phyloP scores from a whole-genome alignment of 345 rosid species.

The Microthlaspi erraticum region DNA sequence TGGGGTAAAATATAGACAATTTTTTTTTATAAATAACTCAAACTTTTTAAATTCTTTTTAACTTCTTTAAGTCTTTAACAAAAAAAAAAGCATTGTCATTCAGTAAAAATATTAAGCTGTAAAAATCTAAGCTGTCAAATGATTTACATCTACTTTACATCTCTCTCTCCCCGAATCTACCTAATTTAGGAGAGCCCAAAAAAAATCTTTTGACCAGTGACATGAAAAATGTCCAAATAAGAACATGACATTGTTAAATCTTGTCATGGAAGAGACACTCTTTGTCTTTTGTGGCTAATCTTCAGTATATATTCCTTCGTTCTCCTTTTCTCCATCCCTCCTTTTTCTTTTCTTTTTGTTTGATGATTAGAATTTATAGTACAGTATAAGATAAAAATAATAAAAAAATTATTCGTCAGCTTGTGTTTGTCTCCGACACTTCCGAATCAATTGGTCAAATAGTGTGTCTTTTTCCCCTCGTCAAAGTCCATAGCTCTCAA shows the following conservation, averaged over 20 bases:
- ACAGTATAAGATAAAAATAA: not conserved
- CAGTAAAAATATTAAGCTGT: too few species aligned
- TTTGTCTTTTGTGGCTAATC: conserved; percentile 25
- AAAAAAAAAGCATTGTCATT: too few species aligned
- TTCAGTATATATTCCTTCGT: not conserved
- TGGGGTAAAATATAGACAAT: too few species aligned
- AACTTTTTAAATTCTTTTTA: too few species aligned
- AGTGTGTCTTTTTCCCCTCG: conserved; percentile 12
- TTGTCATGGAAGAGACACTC: conserved; percentile 39
- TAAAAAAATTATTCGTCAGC: conserved; percentile 3
- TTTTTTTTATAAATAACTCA: too few species aligned
- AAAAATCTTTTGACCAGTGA: conserved; percentile 12
- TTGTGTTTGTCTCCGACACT: conserved; percentile 40
- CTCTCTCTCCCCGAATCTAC: not conserved
- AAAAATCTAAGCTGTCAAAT: not conserved
- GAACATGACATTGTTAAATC: conserved; percentile 39
- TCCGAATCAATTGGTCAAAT: conserved; percentile 26
- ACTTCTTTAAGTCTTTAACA: too few species aligned
- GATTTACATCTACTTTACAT: not conserved
- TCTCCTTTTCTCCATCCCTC: conserved; percentile 1
- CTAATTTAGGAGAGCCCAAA: conserved; percentile 29
- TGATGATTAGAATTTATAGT: conserved; percentile 14
- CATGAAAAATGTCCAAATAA: conserved; percentile 30
- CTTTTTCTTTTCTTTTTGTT: conserved; percentile 7
- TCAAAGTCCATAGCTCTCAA: conserved; percentile 18